phyloP scores from a whole-genome alignment of 306 rosid genomes.

The Comarum palustre region DNA sequence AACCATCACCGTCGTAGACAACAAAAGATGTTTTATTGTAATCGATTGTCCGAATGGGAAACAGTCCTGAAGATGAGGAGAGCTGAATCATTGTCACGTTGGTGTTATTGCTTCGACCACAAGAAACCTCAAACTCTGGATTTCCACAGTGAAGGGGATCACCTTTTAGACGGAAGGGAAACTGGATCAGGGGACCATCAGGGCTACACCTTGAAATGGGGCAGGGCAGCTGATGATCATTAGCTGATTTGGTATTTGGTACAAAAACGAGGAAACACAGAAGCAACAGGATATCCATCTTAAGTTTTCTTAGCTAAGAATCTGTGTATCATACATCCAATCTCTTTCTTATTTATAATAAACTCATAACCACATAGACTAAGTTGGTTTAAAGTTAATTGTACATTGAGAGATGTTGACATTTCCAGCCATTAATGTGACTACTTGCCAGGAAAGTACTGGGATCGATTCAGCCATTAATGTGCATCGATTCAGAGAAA shows the following conservation, averaged over 20 bases:
- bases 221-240: background rate
- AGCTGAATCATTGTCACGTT: slow-evolving; percentile 12
- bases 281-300: background rate
- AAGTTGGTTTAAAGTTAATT: no score
- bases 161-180: slow-evolving; percentile 37
- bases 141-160: slow-evolving; percentile 23
- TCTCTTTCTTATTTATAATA: background rate
- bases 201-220: slow-evolving; percentile 20
- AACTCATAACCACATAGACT: background rate
- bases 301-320: background rate
- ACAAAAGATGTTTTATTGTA: accelerated
- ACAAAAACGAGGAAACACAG: background rate
- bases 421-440: background rate
- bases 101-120: slow-evolving; percentile 4
- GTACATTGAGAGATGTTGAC: background rate
- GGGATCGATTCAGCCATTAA: no score
- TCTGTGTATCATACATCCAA: background rate
- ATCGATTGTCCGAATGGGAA: background rate
- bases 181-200: slow-evolving; percentile 21
- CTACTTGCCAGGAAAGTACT: background rate
- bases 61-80: slow-evolving; percentile 8
- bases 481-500: no score
- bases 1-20: background rate
- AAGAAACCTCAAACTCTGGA: slow-evolving; percentile 42
- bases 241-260: slow-evolving; percentile 3